Evolutionary conservation across 495 filamentous ascomycete genomes (phyloP).

Genomic region (Xeromyces bisporus): DNA sequence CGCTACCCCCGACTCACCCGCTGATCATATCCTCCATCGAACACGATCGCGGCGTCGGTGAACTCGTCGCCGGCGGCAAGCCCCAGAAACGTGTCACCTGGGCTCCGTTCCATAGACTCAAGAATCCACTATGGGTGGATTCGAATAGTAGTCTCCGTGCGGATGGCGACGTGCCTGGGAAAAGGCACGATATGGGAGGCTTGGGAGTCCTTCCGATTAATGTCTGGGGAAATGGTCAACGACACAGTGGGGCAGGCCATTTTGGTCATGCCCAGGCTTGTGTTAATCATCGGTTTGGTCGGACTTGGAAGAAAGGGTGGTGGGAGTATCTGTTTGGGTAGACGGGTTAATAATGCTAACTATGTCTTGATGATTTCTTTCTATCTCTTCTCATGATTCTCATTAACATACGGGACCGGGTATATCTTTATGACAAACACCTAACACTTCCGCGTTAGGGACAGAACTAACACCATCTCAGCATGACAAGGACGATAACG

Average conservation of each 20-base stretch:
- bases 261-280: slow-evolving; percentile 20
- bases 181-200: slow-evolving; percentile 15
- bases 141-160: slow-evolving; percentile 8
- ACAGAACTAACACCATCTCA: no score
- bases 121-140: slow-evolving; percentile 18
- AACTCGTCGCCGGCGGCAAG: slow-evolving; percentile 6
- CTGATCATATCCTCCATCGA: slow-evolving; percentile 13
- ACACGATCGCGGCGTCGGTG: slow-evolving; percentile 13
- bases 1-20: slow-evolving; percentile 14
- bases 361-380: no score
- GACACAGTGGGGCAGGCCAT: slow-evolving; percentile 21
- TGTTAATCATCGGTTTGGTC: slow-evolving; percentile 24
- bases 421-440: no score
- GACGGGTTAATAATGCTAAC: not conserved
- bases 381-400: no score
- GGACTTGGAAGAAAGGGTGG: slow-evolving; percentile 27
- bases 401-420: no score
- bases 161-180: no score
- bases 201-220: slow-evolving; percentile 25
- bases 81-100: slow-evolving; percentile 20
- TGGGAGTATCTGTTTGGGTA: slow-evolving; percentile 16
- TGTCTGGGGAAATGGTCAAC: slow-evolving; percentile 29
- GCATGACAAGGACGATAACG: no score
- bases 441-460: no score
- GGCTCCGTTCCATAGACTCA: slow-evolving; percentile 23